Percentiles rank a stretch among this genome's conserved stretches.
phyloP scores from a whole-genome alignment of 139 green algal genomes.

The Micractinium conductrix region DNA sequence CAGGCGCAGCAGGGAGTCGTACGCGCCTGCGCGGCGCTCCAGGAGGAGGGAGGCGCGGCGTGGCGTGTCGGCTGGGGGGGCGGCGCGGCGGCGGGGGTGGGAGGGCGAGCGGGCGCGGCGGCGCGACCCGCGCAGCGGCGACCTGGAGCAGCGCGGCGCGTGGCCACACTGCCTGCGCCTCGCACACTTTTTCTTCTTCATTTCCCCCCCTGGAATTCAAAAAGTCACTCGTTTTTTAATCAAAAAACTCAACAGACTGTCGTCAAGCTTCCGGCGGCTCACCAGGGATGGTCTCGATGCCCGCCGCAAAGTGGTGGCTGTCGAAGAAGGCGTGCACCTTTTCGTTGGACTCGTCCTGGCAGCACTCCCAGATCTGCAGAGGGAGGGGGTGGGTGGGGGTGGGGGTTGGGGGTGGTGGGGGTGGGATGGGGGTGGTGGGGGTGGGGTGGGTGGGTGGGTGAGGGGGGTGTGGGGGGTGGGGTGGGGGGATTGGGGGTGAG shows the following conservation, averaged over 20 bases:
- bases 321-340: constrained; percentile 97
- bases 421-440: no score
- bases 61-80: not conserved
- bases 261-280: not conserved
- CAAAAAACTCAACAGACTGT: not conserved
- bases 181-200: not conserved
- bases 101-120: not conserved
- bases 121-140: not conserved
- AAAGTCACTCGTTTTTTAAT: no score
- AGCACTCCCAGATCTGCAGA: constrained; percentile 88
- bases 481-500: no score
- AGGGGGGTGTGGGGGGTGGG: no score
- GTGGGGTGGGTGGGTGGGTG: no score
- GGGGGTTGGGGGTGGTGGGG: no score
- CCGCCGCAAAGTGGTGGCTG: constrained; percentile 85
- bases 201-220: no score
- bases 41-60: not conserved
- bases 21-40: constrained; percentile 63
- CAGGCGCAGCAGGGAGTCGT: constrained; percentile 75
- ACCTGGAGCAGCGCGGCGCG: no score
- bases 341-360: constrained; percentile 82
- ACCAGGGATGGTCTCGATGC: constrained; percentile 91
- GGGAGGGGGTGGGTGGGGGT: not conserved
- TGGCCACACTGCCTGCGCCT: not conserved
- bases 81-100: not conserved